Conservation (phyloP, 208 protist genomes). For the Leishmania braziliensis region DNA sequence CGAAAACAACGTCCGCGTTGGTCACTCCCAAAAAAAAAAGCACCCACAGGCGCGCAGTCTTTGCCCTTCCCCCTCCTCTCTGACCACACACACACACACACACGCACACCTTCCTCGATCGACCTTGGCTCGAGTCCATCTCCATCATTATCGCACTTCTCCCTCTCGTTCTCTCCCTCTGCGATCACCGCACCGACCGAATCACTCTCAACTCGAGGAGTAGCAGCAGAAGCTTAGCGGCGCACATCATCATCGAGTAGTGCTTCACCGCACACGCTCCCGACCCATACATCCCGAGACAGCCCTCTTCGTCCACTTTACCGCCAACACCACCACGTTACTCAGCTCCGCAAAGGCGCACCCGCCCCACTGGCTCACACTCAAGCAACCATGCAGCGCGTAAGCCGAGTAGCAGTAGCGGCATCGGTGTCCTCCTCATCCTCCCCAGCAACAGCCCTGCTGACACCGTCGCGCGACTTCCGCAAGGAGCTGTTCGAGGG, state of each 20-base stretch:
- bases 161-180: not conserved
- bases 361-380: not conserved
- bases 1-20: too few species aligned
- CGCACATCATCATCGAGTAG: not conserved
- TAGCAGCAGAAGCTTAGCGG: not conserved
- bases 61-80: not conserved
- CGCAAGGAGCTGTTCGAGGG: slow-evolving; percentile 88
- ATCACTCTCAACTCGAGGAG: not conserved
- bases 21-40: not conserved
- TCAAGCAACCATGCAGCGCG: slow-evolving; percentile 3
- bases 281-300: not conserved
- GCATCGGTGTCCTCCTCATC: not conserved
- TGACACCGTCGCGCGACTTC: slow-evolving; percentile 44
- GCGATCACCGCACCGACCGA: not conserved
- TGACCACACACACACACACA: not conserved
- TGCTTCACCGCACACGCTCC: not conserved
- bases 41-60: not conserved
- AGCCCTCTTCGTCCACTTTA: not conserved
- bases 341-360: not conserved
- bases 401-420: not conserved
- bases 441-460: slow-evolving; percentile 5
- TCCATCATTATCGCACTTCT: not conserved
- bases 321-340: not conserved
- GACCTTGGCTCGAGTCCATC: not conserved
- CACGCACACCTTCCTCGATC: not conserved